phyloP scores from a whole-genome alignment of 306 rosid genomes.

The Castanospermum australe region DNA sequence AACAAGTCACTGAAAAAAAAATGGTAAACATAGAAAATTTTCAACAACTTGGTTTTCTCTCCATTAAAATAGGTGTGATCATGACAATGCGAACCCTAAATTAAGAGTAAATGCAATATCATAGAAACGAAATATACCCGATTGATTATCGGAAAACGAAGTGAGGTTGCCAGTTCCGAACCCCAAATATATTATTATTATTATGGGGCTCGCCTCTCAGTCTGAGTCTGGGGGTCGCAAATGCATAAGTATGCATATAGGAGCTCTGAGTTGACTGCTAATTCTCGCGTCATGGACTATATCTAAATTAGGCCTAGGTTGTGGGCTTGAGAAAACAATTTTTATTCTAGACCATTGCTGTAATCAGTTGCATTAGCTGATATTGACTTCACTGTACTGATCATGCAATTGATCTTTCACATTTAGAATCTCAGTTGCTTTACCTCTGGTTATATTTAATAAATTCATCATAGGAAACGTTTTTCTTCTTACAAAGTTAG shows the following conservation, averaged over 20 bases:
- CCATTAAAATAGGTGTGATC: background rate
- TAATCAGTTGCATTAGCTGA: background rate
- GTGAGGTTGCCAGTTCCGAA: background rate
- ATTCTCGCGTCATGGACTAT: background rate
- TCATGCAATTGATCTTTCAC: background rate
- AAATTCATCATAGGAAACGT: background rate
- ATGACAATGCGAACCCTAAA: conserved; percentile 19
- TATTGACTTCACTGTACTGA: background rate
- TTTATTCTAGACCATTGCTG: background rate
- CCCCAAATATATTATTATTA: background rate
- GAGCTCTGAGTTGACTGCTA: conserved; percentile 8
- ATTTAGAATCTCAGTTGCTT: background rate
- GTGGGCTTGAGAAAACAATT: conserved; percentile 2
- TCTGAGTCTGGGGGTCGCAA: too few species aligned
- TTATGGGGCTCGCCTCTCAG: background rate
- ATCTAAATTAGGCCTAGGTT: background rate
- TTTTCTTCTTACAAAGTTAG: background rate
- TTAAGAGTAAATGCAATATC: background rate
- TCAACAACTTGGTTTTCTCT: background rate
- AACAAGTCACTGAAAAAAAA: background rate
- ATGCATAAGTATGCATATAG: conserved; percentile 6
- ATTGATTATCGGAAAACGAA: conserved; percentile 10
- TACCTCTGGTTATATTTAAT: background rate
- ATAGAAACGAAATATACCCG: conserved; percentile 1
- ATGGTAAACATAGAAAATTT: background rate